phyloP scores from a whole-genome alignment of 495 filamentous ascomycete species.

The Penicillium lividum region DNA sequence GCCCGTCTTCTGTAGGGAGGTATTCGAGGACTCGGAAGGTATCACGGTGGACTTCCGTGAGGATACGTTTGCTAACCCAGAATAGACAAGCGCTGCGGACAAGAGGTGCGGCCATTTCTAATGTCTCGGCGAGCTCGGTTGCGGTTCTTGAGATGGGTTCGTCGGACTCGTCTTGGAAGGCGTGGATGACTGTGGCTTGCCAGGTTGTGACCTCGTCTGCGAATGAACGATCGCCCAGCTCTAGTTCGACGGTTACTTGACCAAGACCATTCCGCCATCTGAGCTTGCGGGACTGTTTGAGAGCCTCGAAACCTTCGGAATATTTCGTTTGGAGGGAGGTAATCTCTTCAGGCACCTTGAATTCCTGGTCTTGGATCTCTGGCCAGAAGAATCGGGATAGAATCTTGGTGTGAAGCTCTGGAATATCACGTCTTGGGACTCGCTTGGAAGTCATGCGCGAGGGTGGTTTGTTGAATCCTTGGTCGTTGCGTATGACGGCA shows the following conservation, averaged over 20 bases:
- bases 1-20: conserved; percentile 49
- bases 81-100: conserved; percentile 78
- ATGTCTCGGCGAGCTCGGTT: conserved; percentile 58
- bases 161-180: conserved; percentile 60
- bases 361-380: conserved; percentile 72
- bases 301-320: conserved; percentile 69
- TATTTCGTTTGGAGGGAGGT: conserved; percentile 65
- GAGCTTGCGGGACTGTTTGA: conserved; percentile 81
- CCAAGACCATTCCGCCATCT: conserved; percentile 85
- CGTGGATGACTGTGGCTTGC: conserved; percentile 88
- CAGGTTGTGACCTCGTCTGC: conserved; percentile 76
- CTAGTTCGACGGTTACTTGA: conserved; percentile 76
- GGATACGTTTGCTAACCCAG: conserved; percentile 80
- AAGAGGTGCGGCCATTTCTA: conserved; percentile 76
- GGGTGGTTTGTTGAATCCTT: conserved; percentile 29
- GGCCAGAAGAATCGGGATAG: conserved; percentile 96
- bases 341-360: conserved; percentile 68
- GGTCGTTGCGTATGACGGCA: conserved; percentile 56
- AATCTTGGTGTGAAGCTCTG: conserved; percentile 76
- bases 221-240: conserved; percentile 78
- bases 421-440: conserved; percentile 14
- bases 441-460: conserved; percentile 7
- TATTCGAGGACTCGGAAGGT: conserved; percentile 65
- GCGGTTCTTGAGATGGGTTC: conserved; percentile 54
- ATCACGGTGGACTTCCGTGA: conserved; percentile 57